Evolutionary conservation across 352 stramenopile species (phyloP), one percentile per base, ranked within the genome.

Genomic region (Globisporangium paroecandrum): DNA sequence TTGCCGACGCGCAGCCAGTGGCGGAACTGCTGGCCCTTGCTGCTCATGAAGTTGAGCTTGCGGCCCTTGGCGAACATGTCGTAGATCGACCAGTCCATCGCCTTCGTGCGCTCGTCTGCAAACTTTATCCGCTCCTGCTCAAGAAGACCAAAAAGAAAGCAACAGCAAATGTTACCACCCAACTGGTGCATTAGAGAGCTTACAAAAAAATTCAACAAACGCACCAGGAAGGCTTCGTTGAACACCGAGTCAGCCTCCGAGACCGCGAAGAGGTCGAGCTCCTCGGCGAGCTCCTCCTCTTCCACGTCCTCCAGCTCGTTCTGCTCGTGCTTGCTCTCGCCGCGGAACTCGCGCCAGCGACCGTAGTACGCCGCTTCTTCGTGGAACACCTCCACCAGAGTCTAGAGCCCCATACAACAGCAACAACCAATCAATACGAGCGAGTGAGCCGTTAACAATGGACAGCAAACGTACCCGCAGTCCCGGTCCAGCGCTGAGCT

Each of bases 21-120:
- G 15, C 83, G 78, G 68, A 95, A 91, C 27, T 78, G 72, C 49
- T 80, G 66, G 2, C 74, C 82, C 51, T 89, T 89, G 66, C 86
- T 84, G 65, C 77, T 86, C 84, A 94, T 93, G 57, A 95, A 95
- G 64, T 95, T 95, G 38, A 88, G 72, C 36, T 91, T 92, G 43
- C 87, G 84, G 18, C 86, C 83, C 65, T 77, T 85, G 36, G 87
- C 84, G 64, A 95, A 95, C 38, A 81, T 68, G 49, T 93, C 82
- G 73, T 95, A 95, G 47, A 88, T 89, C 18, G 77, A 83, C 82
- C 84, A 91, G 59, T 95, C 85, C 87, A 95, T 95, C 47, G 64
- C 71, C 22, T 89, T 83, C 12, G 87, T 95, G 29, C 87, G 84
- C 68, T 94, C 83, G 67, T 95, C 87, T 1, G 87, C 87, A 64